Percentiles rank a stretch among this genome's conserved stretches.
These are phyloP conservation scores for Geranomyces michiganensis DNA, from an alignment of 192 early-diverging fungal genomes.

Conservation along the genomic window DNA sequence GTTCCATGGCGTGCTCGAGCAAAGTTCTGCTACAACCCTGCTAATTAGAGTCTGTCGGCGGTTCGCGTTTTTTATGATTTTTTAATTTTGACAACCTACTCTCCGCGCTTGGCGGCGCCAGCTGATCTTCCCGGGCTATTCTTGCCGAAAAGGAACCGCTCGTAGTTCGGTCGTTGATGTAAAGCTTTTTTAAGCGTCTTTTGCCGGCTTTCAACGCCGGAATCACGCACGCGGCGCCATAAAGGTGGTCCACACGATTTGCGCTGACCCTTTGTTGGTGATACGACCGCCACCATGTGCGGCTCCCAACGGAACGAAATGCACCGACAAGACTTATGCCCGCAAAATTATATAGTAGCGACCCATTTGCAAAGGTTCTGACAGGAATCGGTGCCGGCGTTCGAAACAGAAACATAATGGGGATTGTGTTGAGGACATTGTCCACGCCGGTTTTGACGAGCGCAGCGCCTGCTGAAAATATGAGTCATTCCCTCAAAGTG, in stretches of 20 bases:
- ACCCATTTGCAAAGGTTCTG: too few species aligned
- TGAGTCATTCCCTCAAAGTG: too few species aligned
- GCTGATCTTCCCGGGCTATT: background rate
- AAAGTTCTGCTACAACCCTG: background rate
- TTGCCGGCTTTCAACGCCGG: conserved; percentile 29
- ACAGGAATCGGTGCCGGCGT: too few species aligned
- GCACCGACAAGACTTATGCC: too few species aligned
- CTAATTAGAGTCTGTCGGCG: background rate
- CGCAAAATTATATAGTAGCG: too few species aligned
- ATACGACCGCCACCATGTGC: too few species aligned
- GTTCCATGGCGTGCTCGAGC: conserved; percentile 11
- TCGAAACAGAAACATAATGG: too few species aligned
- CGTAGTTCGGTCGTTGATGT: conserved; percentile 11
- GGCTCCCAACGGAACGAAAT: too few species aligned
- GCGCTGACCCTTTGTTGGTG: background rate
- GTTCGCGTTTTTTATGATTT: background rate
- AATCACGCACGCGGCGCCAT: conserved; percentile 40
- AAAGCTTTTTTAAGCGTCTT: conserved; percentile 23
- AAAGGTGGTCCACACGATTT: conserved; percentile 21
- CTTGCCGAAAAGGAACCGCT: background rate
- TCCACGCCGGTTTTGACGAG: too few species aligned
- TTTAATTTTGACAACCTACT: background rate
- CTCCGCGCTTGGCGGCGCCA: background rate
- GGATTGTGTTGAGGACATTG: too few species aligned
- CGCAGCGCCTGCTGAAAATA: too few species aligned